These are phyloP conservation scores for Cyberlindnera sargentensis DNA, from an alignment of 805 yeast genomes.

Conservation along the genomic window DNA sequence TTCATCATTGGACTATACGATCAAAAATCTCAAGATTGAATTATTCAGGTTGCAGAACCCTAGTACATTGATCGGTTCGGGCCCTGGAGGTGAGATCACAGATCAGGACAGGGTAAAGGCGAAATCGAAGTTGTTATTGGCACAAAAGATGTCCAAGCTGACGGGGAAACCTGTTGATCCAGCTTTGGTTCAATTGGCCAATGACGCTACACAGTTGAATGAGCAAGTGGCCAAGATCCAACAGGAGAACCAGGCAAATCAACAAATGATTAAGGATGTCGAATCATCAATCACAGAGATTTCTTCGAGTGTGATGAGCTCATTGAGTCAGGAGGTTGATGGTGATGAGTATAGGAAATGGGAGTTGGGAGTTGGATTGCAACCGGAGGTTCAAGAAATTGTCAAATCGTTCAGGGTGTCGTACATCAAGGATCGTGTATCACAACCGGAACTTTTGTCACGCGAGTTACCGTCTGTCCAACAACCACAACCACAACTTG, in stretches of 20 bases:
- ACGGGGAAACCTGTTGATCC: slow-evolving; percentile 63
- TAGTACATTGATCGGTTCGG: slow-evolving; percentile 67
- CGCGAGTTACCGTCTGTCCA: slow-evolving; percentile 1
- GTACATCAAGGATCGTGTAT: slow-evolving; percentile 15
- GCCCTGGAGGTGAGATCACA: slow-evolving; percentile 80
- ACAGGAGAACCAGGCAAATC: slow-evolving; percentile 48
- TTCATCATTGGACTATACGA: slow-evolving; percentile 53
- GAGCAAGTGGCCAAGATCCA: slow-evolving; percentile 45
- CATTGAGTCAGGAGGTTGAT: slow-evolving; percentile 16
- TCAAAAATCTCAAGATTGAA: slow-evolving; percentile 59
- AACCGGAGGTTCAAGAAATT: slow-evolving; percentile 33
- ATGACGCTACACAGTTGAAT: slow-evolving; percentile 33
- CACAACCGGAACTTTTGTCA: slow-evolving; percentile 5
- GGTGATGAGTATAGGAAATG: slow-evolving; percentile 47
- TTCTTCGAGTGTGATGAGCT: slow-evolving; percentile 31
- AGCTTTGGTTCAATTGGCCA: slow-evolving; percentile 27
- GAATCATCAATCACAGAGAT: slow-evolving; percentile 64
- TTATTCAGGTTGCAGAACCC: slow-evolving; percentile 62
- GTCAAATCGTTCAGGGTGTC: slow-evolving; percentile 17
- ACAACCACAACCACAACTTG: slow-evolving; percentile 3
- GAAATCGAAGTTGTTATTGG: slow-evolving; percentile 66
- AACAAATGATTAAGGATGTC: slow-evolving; percentile 58
- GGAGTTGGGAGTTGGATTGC: slow-evolving; percentile 78
- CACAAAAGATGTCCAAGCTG: slow-evolving; percentile 84
- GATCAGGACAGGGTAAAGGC: slow-evolving; percentile 77